Conservation (phyloP, 2,329 filamentous ascomycete genomes). For the Xylariaceae sp. region DNA sequence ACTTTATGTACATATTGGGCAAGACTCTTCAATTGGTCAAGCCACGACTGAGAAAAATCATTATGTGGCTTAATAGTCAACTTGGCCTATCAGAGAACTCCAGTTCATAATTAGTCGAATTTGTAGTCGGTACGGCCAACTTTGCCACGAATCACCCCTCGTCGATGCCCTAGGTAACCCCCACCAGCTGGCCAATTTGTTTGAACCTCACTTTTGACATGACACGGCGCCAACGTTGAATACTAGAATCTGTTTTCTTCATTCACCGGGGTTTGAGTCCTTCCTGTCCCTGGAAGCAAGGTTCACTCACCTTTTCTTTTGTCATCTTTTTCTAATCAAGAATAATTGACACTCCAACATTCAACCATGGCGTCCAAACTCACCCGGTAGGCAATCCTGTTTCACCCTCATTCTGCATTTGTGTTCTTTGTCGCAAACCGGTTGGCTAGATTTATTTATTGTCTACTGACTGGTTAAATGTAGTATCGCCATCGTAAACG, state of each 20-base stretch:
- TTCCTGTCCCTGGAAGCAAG: background rate
- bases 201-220: slow-evolving; percentile 7
- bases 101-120: slow-evolving; percentile 16
- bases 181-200: slow-evolving; percentile 5
- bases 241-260: background rate
- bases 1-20: no score
- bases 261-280: background rate
- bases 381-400: slow-evolving; percentile 70
- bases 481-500: slow-evolving; percentile 98
- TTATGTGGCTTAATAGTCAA: background rate
- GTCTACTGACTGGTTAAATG: slow-evolving; percentile 14
- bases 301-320: slow-evolving; percentile 13
- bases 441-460: slow-evolving; percentile 10
- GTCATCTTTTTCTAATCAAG: slow-evolving; percentile 37
- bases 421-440: slow-evolving; percentile 5
- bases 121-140: slow-evolving; percentile 3
- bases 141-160: slow-evolving; percentile 15
- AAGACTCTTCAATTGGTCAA: no score
- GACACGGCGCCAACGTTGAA: slow-evolving; percentile 8
- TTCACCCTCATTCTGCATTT: background rate
- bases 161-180: slow-evolving; percentile 13
- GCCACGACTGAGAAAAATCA: no score
- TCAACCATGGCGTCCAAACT: slow-evolving; percentile 82
- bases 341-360: background rate
- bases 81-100: slow-evolving; percentile 3